Percentiles rank a stretch among this genome's conserved stretches.
These are phyloP conservation scores for Ustilago xerochloae DNA, from an alignment of 1,284 basidiomycete genomes.

Conservation along the genomic window DNA sequence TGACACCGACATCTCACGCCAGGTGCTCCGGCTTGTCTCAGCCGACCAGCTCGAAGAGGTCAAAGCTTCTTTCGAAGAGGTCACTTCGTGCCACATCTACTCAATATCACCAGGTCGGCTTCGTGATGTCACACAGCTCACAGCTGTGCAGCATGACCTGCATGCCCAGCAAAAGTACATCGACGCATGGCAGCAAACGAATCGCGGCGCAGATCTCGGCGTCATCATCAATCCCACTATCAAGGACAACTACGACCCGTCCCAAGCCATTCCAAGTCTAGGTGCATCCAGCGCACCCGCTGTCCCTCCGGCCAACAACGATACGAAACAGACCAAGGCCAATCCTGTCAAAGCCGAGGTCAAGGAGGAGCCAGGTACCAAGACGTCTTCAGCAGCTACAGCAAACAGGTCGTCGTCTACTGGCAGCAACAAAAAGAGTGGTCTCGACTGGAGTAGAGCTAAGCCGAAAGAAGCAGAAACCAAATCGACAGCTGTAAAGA, in stretches of 20 bases:
- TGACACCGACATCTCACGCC: slow-evolving; percentile 3
- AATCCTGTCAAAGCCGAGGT: slow-evolving; percentile 4
- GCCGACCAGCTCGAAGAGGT: slow-evolving; percentile 36
- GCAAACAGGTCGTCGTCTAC: not conserved
- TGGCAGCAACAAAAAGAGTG: slow-evolving; percentile 15
- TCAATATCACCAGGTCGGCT: slow-evolving; percentile 45
- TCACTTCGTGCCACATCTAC: slow-evolving; percentile 50
- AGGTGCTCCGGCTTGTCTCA: slow-evolving; percentile 34
- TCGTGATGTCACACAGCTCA: slow-evolving; percentile 46
- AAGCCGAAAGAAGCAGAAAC: slow-evolving; percentile 31
- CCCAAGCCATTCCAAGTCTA: slow-evolving; percentile 31
- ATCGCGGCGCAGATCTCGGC: slow-evolving; percentile 48
- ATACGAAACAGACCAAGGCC: slow-evolving; percentile 11
- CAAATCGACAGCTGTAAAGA: slow-evolving; percentile 17
- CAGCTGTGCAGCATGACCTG: slow-evolving; percentile 52
- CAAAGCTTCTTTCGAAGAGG: slow-evolving; percentile 12
- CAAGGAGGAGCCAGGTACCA: slow-evolving; percentile 21
- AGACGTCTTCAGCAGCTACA: slow-evolving; percentile 11
- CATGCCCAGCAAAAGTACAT: slow-evolving; percentile 47
- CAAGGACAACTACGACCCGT: slow-evolving; percentile 44
- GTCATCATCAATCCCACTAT: slow-evolving; percentile 35
- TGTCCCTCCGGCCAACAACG: slow-evolving; percentile 12
- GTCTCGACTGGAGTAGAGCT: slow-evolving; percentile 44
- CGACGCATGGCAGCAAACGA: slow-evolving; percentile 43
- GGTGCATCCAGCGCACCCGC: slow-evolving; percentile 33